Evolutionary conservation across 2,329 filamentous ascomycete species (phyloP), one percentile per base, ranked within the genome.

Genomic region (Cordyceps cateniannulata): DNA sequence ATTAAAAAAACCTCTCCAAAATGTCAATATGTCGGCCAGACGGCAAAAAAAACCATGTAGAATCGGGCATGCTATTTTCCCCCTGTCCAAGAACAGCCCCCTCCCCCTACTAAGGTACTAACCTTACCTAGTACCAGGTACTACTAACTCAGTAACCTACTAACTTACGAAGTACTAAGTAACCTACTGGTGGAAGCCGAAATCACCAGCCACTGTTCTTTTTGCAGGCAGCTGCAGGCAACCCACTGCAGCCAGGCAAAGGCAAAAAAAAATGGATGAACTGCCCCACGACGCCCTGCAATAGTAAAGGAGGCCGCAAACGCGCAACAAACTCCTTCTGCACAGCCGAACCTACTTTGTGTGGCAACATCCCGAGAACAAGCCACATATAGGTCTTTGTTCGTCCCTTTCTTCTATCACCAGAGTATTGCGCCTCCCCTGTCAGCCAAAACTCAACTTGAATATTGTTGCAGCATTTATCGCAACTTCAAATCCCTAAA

Each of bases 361-460:
- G 53, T 58, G 53, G 54, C 48, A 62, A 62, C 60, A 52, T 51
- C 60, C 53, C 47, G 18, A 57, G 48, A 52, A 59, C 48, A 59
- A 59, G 56, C 47, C 56, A 59, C 56, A 50, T 51, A 24, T 53
- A 47, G 40, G 22, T 50, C 38, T 27, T 50, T 59, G 38, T 16
- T 22, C n/a, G 7, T 25, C 3, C 35, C 42, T 20, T 48, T 38
- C 16, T 38, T 40, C 22, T 6, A 20, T 7, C 6, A 20, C 29
- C 20, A 42, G 35, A 38, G 22, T 10, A 1, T 14, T 50, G 35
- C 24, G 29, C 56, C 24, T 44, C 24, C 44, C 18, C 16, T 5
- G 3, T 22, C 49, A 4, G 29, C 57, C 38, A 53, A 5, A 4
- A 47, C 40, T 18, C 5, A 20, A 18, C 25, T 27, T n/a, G 22